Base-by-base conservation (phyloP, 225 moss, liverwort and hornwort genomes). In the Bryoerythrophyllum caledonicum region DNA sequence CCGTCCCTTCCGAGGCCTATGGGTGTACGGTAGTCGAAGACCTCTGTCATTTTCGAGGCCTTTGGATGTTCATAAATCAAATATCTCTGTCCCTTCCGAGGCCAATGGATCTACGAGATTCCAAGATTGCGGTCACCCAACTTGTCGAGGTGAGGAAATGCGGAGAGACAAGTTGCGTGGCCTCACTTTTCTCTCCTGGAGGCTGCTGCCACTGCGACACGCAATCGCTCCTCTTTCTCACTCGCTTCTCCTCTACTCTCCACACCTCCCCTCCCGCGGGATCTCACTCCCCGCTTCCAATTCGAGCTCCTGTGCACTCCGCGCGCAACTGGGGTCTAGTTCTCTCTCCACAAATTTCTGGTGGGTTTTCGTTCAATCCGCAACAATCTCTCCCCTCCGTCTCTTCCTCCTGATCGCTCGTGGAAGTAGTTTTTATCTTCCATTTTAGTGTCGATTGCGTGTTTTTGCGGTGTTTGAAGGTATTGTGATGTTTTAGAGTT, bases 261-360 rank as follows among this genome's bases (percentile, higher is more conserved):
- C 60, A 16, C 60, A 17, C 40, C 60, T 8, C 7, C 72, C 13
- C 56, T 26, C 4, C 48, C 2, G 37, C 43, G 21, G 49, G 73
- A 80, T 80, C 83, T 43, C 53, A 20, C 43, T 65, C 5, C 34
- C 53, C 73, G 59, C 43, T 43, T 4, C 30, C 43, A 76, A 70
- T 80, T 63, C 7, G 17, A 49, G 52, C 64, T 51, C 74, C 27
- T 65, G 44, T 54, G 34, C 70, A 10, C 13, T 62, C 40, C 13
- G 26, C n/a, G 16, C 8, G 28, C 10, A 32, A 3, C 20, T 70
- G 69, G 73, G 77, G 54, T 84, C 48, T 60, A 37, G 14, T 23
- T 73, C 65, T 11, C 17, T 20, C 19, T 27, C 19, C 25, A 14
- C 3, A 60, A 34, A 24, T 60, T 60, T 35, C n/a, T 48, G 68